Base-by-base conservation (phyloP, 192 early-diverging fungal genomes). In the Podila horticola region DNA sequence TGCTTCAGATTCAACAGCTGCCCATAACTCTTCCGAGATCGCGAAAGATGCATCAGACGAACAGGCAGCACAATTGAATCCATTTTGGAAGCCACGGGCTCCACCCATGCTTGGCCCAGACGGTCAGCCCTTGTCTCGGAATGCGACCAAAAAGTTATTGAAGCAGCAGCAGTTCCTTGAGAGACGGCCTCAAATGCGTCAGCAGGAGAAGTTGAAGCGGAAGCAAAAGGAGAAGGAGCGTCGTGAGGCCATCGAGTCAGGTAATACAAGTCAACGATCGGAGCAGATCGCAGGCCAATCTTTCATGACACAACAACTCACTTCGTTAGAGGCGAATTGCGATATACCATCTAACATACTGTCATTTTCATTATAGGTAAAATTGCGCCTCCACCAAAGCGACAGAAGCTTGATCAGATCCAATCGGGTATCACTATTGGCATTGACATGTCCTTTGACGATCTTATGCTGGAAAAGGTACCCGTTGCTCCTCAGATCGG, bases 371-470 rank as follows among this genome's bases (percentile, higher is more conserved):
- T 7, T 12, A 62, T 64, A 82, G 85, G 83, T 2, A 33, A 75
- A 15, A 57, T 84, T 22, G 72, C 69, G 0, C 83, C 79, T 33
- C 72, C 75, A 33, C 68, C 84, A 4, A 89, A 85, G 45, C 84
- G 77, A 73, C 82, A 52, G 6, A 87, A 86, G 72, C 48, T 83
- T 5, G 75, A 88, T 17, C 90, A 92, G 73, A 79, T 65, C 12
- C 75, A 75, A 9, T 84, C 85, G 13, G 86, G 79, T 0, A 83
- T 94, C 26, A 82, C 84, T 28, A 75, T 97, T 50, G 87, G 95
- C 0, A 86, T 98, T 33, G 97, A 97, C 67, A 90, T 93, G 75
- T 86, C 88, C 2, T 96, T 96, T 86, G 92, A 94, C 64, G 86
- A 91, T 7, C 79, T 86, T 59, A 97, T 97, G 95, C 82, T 66